phyloP scores from a whole-genome alignment of 495 filamentous ascomycete species.

The Podospora pseudopauciseta region DNA sequence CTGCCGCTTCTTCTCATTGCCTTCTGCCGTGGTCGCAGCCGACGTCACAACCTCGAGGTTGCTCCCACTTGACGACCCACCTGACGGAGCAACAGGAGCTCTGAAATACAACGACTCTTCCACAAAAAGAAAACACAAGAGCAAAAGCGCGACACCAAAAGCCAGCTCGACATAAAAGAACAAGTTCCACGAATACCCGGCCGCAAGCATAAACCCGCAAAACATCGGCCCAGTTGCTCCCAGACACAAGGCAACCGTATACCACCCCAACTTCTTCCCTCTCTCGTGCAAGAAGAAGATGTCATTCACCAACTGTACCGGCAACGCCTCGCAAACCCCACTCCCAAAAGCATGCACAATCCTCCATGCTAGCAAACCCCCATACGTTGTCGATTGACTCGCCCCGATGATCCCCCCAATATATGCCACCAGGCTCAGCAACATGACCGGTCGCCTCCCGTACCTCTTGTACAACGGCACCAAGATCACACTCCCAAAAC shows the following conservation, averaged over 20 bases:
- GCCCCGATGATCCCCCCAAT: slow-evolving; percentile 29
- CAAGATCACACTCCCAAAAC: slow-evolving; percentile 51
- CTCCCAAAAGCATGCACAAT: slow-evolving; percentile 61
- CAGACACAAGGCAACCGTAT: slow-evolving; percentile 40
- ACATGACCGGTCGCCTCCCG: slow-evolving; percentile 54
- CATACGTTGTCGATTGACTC: slow-evolving; percentile 26
- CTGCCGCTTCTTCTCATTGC: neutral
- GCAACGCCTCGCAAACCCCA: slow-evolving; percentile 55
- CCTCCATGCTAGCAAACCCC: slow-evolving; percentile 56
- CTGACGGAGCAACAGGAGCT: slow-evolving; percentile 10
- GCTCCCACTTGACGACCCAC: slow-evolving; percentile 1
- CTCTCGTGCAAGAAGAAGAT: slow-evolving; percentile 66
- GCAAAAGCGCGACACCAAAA: slow-evolving; percentile 50
- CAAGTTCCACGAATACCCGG: slow-evolving; percentile 35
- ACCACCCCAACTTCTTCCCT: slow-evolving; percentile 62
- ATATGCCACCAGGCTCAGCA: slow-evolving; percentile 40
- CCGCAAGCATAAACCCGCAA: slow-evolving; percentile 39
- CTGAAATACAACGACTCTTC: slow-evolving; percentile 55
- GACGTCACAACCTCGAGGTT: slow-evolving; percentile 1
- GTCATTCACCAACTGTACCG: slow-evolving; percentile 61
- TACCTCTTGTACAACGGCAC: slow-evolving; percentile 57
- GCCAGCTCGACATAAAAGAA: slow-evolving; percentile 52
- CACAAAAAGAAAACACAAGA: slow-evolving; percentile 37
- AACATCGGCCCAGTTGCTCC: slow-evolving; percentile 35
- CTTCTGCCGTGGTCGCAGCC: neutral